Conservation (phyloP, 331 rosid genomes). For the Pyracantha coccinea region DNA sequence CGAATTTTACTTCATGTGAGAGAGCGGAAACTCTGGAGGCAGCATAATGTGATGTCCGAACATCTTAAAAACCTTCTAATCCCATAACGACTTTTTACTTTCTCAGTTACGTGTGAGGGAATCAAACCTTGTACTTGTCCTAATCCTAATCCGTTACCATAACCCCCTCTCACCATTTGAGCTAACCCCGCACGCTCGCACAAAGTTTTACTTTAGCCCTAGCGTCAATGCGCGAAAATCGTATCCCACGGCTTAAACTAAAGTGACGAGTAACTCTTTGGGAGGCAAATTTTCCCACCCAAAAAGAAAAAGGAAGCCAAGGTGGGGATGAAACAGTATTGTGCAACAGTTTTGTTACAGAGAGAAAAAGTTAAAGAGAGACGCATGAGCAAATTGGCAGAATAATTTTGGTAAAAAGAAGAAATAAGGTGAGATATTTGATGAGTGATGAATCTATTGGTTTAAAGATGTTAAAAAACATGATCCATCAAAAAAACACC, state of each 20-base stretch:
- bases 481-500: constrained; percentile 29
- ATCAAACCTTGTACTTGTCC: too few species aligned
- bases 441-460: neutral
- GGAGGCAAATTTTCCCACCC: constrained; percentile 26
- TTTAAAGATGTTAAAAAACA: constrained; percentile 52
- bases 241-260: neutral
- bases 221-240: neutral
- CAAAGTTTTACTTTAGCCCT: neutral
- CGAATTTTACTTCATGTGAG: too few species aligned
- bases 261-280: neutral
- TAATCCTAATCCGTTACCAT: too few species aligned
- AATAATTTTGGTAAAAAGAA: constrained; percentile 22
- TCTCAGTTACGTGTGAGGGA: too few species aligned
- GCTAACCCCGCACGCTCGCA: neutral
- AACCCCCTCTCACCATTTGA: too few species aligned
- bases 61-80: too few species aligned
- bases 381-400: constrained; percentile 31
- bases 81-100: too few species aligned
- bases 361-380: constrained; percentile 20
- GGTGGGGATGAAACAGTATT: constrained; percentile 11
- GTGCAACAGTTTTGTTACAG: constrained; percentile 13
- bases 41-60: too few species aligned
- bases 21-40: too few species aligned
- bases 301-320: constrained; percentile 5
- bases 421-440: neutral